Evolutionary conservation across 1,284 basidiomycete genomes (phyloP).

Genomic region (Naganishia sp.): DNA sequence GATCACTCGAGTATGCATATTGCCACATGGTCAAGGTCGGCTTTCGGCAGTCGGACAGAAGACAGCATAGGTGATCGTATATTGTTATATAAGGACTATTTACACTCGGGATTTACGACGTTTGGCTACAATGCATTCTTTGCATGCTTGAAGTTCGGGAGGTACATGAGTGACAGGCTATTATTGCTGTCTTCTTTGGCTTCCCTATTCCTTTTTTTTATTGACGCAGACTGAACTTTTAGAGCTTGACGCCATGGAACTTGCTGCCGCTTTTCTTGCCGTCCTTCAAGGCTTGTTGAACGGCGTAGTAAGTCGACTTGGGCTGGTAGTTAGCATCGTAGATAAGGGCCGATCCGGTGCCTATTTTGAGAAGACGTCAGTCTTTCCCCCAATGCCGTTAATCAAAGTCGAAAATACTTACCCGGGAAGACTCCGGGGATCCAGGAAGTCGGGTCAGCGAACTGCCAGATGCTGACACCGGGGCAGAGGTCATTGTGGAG

Average conservation of each 20-base stretch:
- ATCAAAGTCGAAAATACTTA: background rate
- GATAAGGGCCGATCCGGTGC: slow-evolving; percentile 39
- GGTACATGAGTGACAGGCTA: background rate
- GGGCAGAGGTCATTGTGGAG: slow-evolving; percentile 41
- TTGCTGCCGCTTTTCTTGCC: slow-evolving; percentile 17
- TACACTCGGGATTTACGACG: too few relatives aligned
- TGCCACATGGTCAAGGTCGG: too few relatives aligned
- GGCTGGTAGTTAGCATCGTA: slow-evolving; percentile 43
- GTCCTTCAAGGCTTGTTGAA: slow-evolving; percentile 36
- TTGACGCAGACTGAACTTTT: background rate
- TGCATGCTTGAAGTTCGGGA: too few relatives aligned
- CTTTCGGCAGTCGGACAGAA: too few relatives aligned
- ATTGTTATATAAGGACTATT: too few relatives aligned
- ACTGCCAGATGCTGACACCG: slow-evolving; percentile 44
- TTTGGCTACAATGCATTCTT: too few relatives aligned
- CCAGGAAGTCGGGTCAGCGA: slow-evolving; percentile 42
- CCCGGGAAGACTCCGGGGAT: slow-evolving; percentile 42
- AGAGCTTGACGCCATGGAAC: slow-evolving; percentile 16
- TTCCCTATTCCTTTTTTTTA: background rate
- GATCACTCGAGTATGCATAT: too few relatives aligned
- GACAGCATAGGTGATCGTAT: too few relatives aligned
- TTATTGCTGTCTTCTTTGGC: background rate
- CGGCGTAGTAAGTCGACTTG: slow-evolving; percentile 43
- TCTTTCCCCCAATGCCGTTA: background rate
- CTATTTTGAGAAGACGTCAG: background rate